Evolutionary conservation across 2,329 filamentous ascomycete species (phyloP).

Genomic region (Ophiostoma tasmaniense): DNA sequence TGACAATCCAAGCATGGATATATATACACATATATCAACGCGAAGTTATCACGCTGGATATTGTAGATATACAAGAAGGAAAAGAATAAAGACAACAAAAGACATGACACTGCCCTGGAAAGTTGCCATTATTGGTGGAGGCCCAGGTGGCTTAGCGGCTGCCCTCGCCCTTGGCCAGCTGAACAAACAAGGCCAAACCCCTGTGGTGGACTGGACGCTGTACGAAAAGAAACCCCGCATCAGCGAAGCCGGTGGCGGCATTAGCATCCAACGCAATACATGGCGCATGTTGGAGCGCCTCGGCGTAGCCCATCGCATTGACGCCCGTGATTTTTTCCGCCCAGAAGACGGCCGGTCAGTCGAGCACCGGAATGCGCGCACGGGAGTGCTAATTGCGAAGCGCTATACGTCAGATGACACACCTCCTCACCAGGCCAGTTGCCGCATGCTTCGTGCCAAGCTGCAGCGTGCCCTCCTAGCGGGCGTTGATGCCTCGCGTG

Average conservation of each 20-base stretch:
- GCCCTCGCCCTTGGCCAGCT: constrained; percentile 14
- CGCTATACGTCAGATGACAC: constrained; percentile 22
- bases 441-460: constrained; percentile 28
- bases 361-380: constrained; percentile 28
- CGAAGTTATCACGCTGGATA: no score
- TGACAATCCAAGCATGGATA: neutral
- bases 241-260: constrained; percentile 32
- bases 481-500: constrained; percentile 34
- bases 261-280: constrained; percentile 30
- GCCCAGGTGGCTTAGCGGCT: constrained; percentile 14
- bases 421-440: constrained; percentile 24
- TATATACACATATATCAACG: neutral
- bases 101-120: constrained; percentile 10
- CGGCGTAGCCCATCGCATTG: constrained; percentile 27
- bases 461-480: constrained; percentile 42
- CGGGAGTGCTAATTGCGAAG: constrained; percentile 25
- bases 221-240: constrained; percentile 32
- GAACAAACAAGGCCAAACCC: constrained; percentile 19
- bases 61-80: no score
- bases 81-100: neutral
- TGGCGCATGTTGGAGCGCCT: constrained; percentile 30
- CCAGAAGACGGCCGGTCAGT: constrained; percentile 23
- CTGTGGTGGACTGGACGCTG: constrained; percentile 28
- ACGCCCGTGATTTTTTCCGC: constrained; percentile 27
- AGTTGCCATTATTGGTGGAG: constrained; percentile 16